These are phyloP conservation scores for Ascobolus immersus DNA, from an alignment of 495 filamentous ascomycete genomes.

Conservation along the genomic window DNA sequence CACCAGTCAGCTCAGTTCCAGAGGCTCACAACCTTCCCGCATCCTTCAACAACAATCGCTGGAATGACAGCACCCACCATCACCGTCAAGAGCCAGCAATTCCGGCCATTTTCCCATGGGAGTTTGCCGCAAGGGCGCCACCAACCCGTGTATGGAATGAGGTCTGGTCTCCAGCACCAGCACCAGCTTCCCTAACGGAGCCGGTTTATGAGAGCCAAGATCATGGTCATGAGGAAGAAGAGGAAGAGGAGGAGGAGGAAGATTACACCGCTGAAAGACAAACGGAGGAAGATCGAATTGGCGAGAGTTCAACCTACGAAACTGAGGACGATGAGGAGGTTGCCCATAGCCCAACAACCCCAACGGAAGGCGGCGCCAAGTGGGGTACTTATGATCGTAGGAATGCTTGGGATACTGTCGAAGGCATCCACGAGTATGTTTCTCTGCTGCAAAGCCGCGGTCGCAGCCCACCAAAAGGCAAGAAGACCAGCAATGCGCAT, in stretches of 20 bases:
- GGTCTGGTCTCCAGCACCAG: neutral
- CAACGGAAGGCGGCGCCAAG: neutral
- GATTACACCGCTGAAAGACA: no score
- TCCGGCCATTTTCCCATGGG: constrained; percentile 14
- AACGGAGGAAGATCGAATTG: no score
- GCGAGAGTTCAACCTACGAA: no score
- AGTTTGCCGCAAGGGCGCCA: constrained; percentile 12
- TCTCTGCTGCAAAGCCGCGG: constrained; percentile 7
- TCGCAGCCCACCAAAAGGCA: no score
- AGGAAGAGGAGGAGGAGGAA: constrained; percentile 7
- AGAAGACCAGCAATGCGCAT: no score
- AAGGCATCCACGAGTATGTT: constrained; percentile 13
- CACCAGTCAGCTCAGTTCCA: constrained; percentile 9
- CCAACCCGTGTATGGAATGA: neutral
- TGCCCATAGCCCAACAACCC: neutral
- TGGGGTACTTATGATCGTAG: constrained; percentile 9
- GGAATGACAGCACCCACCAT: constrained; percentile 7
- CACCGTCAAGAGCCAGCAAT: constrained; percentile 6
- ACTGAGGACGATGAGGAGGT: constrained; percentile 4
- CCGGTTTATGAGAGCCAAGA: constrained; percentile 6
- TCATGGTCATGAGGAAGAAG: constrained; percentile 3
- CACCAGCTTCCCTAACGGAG: constrained; percentile 1
- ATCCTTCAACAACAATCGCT: constrained; percentile 11
- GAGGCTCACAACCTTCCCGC: constrained; percentile 12
- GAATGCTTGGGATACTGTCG: constrained; percentile 15